Evolutionary conservation across 192 early-diverging fungal genomes (phyloP).

Genomic region (Coemansia sp.): DNA sequence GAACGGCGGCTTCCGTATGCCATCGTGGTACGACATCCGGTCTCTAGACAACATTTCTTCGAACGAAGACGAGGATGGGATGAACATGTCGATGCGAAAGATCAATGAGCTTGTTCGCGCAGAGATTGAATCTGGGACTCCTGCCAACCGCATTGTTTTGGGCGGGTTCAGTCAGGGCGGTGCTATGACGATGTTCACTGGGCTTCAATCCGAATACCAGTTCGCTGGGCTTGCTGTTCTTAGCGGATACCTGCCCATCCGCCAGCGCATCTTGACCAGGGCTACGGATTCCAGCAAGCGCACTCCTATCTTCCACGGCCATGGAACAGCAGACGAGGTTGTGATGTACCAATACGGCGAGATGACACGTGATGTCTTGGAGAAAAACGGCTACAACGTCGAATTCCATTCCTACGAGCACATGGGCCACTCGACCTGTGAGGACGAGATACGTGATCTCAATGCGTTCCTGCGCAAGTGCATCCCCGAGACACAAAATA

Average conservation of each 20-base stretch:
- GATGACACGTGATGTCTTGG: constrained; percentile 62
- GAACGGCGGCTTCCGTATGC: constrained; percentile 80
- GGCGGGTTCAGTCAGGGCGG: constrained; percentile 94
- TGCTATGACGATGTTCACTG: constrained; percentile 72
- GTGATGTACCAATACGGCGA: constrained; percentile 74
- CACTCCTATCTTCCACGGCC: constrained; percentile 82
- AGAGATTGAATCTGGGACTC: constrained; percentile 79
- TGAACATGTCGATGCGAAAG: constrained; percentile 61
- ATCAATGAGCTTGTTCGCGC: constrained; percentile 62
- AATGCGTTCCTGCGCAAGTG: constrained; percentile 60
- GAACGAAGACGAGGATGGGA: constrained; percentile 70
- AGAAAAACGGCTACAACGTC: constrained; percentile 61
- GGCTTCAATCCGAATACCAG: constrained; percentile 66
- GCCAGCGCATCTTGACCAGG: constrained; percentile 48
- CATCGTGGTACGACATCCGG: constrained; percentile 88
- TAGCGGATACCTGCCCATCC: constrained; percentile 77
- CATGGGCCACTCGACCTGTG: constrained; percentile 73
- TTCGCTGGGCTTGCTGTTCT: constrained; percentile 70
- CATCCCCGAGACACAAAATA: constrained; percentile 36
- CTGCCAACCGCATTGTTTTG: constrained; percentile 79
- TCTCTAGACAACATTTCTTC: constrained; percentile 51
- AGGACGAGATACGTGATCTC: constrained; percentile 72
- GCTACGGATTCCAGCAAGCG: constrained; percentile 60
- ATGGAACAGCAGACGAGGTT: constrained; percentile 77
- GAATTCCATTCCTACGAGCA: constrained; percentile 74